Evolutionary conservation across 2,329 filamentous ascomycete genomes (phyloP).

Genomic region (Lojkania enalia): DNA sequence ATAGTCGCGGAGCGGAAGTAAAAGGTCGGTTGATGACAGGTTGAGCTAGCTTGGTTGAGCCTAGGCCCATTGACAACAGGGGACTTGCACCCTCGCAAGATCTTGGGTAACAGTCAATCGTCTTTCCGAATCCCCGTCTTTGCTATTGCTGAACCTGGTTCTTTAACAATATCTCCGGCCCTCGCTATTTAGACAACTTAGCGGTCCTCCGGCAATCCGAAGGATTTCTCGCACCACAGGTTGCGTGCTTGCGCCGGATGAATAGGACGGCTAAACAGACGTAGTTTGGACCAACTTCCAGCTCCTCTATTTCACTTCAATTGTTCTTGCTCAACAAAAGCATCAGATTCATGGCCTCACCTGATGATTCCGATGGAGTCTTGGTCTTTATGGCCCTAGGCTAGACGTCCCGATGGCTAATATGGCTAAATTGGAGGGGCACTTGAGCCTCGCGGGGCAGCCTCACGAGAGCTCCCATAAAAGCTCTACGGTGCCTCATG

Average conservation of each 20-base stretch:
- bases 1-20: not conserved
- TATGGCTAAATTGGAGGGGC: constrained; percentile 27
- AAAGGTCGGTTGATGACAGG: no score
- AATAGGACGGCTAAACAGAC: constrained; percentile 39
- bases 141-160: not conserved
- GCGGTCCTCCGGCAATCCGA: constrained; percentile 26
- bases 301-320: constrained; percentile 14
- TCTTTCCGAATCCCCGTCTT: not conserved
- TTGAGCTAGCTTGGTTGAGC: not conserved
- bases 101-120: not conserved
- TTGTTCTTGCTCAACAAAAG: constrained; percentile 16
- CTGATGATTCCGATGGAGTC: constrained; percentile 4
- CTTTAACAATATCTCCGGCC: not conserved
- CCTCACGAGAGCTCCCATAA: constrained; percentile 30
- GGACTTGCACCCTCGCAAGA: not conserved
- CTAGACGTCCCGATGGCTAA: constrained; percentile 40
- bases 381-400: constrained; percentile 24
- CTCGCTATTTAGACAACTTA: not conserved
- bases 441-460: constrained; percentile 25
- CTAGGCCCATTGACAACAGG: not conserved
- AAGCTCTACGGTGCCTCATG: constrained; percentile 15
- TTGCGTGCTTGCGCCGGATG: constrained; percentile 31
- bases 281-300: constrained; percentile 10
- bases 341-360: constrained; percentile 6
- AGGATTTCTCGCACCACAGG: constrained; percentile 17